A percentile compares a stretch with the other conserved stretches of the same genome.
Conservation (phyloP, 345 rosid genomes). For the Acer saccharum region DNA sequence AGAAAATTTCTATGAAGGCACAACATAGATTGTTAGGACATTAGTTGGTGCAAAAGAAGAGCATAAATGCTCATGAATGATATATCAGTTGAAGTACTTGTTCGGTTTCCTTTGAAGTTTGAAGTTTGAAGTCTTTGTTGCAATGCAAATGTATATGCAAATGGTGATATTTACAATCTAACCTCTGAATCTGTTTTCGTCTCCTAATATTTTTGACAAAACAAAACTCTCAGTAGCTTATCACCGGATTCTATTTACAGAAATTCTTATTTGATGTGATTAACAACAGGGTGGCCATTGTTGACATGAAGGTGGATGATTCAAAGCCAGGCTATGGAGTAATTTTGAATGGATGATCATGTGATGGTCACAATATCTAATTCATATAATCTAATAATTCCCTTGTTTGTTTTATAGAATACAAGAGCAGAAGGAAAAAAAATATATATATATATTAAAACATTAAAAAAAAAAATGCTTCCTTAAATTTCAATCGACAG, state of each 20-base stretch:
- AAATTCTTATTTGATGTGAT: constrained; percentile 11
- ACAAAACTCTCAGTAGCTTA: constrained; percentile 7
- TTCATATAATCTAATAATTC: no score
- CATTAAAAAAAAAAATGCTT: no score
- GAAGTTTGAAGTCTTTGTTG: constrained; percentile 15
- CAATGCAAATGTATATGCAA: constrained; percentile 29
- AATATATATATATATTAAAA: no score
- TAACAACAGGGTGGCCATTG: no score
- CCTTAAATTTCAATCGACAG: no score
- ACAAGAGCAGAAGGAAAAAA: no score
- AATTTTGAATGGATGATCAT: no score
- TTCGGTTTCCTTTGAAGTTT: constrained; percentile 18
- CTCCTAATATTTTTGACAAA: not conserved
- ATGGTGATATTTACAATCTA: constrained; percentile 19
- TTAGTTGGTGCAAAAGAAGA: not conserved
- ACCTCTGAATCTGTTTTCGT: constrained; percentile 22
- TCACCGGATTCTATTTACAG: constrained; percentile 28
- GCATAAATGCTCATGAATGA: not conserved
- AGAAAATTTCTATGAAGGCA: not conserved
- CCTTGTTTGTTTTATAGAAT: no score
- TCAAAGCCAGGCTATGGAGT: no score
- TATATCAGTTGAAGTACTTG: constrained; percentile 1
- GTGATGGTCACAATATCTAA: no score
- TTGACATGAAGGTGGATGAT: no score
- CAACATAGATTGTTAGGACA: not conserved